Conservation (phyloP, 1,139 yeast species). For the Pichia sp. region DNA sequence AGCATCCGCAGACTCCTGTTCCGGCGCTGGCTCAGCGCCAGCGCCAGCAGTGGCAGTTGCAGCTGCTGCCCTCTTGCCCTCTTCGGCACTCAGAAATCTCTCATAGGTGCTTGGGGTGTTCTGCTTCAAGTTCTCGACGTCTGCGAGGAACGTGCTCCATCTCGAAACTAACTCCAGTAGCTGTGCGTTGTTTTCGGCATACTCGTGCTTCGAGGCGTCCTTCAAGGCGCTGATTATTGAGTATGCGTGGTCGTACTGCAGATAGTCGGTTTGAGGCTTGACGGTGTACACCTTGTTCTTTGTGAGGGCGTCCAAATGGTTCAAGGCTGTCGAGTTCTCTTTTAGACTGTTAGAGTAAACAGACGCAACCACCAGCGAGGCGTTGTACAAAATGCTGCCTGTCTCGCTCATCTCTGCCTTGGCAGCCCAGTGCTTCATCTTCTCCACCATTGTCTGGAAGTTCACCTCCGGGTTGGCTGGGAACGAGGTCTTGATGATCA, state of each 20-base stretch:
- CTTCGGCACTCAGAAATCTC: neutral
- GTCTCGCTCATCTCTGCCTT: constrained; percentile 16
- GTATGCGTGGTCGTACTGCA: constrained; percentile 23
- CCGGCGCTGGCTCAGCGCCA: neutral
- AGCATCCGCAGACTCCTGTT: neutral
- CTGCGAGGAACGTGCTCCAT: constrained; percentile 12
- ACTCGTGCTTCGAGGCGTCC: constrained; percentile 14
- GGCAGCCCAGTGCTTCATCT: constrained; percentile 17
- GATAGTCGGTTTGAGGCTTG: constrained; percentile 11
- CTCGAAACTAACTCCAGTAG: constrained; percentile 9
- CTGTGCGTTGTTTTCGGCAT: constrained; percentile 2
- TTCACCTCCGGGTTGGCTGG: constrained; percentile 9
- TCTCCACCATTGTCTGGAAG: constrained; percentile 19
- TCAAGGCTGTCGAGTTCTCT: constrained; percentile 2
- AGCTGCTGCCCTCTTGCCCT: neutral
- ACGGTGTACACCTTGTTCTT: constrained; percentile 14
- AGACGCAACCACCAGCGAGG: constrained; percentile 16
- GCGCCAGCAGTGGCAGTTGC: neutral
- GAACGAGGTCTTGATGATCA: constrained; percentile 16
- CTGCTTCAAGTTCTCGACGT: constrained; percentile 11
- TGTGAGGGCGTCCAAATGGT: constrained; percentile 12
- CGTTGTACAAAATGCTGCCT: constrained; percentile 14
- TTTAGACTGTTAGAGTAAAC: constrained; percentile 17
- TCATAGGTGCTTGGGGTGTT: constrained; percentile 11
- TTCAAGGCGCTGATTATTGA: constrained; percentile 21